Base-by-base conservation (phyloP, 108 stramenopile genomes). In the Cyclotella sp. region DNA sequence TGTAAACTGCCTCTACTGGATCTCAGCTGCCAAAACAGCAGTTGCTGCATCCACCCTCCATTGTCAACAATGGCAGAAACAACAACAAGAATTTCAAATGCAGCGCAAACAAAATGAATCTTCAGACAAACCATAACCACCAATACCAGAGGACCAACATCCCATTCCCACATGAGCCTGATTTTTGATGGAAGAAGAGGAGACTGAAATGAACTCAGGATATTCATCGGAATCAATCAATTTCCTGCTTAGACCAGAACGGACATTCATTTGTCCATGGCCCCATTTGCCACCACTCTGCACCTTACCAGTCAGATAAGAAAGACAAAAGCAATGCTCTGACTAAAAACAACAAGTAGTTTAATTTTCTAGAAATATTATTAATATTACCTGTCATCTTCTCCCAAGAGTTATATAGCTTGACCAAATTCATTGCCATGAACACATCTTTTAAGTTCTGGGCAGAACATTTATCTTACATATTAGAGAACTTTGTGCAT, bases 241-340 rank as follows among this genome's bases (percentile, higher is more conserved):
- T 53, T 53, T 53, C 52, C 52, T 19, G 15, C 11, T 53, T 12
- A 12, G 15, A n/a, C n/a, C n/a, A n/a, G 11, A 19, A 53, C 7
- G 52, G 52, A n/a, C 7, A 7, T n/a, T 6, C 21, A 19, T 19
- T n/a, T 14, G n/a, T 53, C 18, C 52, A 19, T 53, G 52, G 52
- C 52, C 52, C 52, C 52, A 19, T n/a, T 6, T 53, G 52, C 52
- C 52, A 53, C 52, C 21, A 19, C 52, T 53, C 52, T 53, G 52
- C 18, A 53, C 52, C n/a, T 18, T 19, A n/a, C n/a, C n/a, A 19
- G 52, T 19, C n/a, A 19, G 52, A 53, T 53, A 53, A 53, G 52
- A 53, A 53, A 53, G 52, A 53, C 52, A 53, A 53, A 53, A 53
- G 52, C 7, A 19, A 53, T 53, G 52, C 11, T 53, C 52, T 53